Base-by-base conservation (phyloP, 805 yeast genomes). In the Alloascoidea hylecoeti region DNA sequence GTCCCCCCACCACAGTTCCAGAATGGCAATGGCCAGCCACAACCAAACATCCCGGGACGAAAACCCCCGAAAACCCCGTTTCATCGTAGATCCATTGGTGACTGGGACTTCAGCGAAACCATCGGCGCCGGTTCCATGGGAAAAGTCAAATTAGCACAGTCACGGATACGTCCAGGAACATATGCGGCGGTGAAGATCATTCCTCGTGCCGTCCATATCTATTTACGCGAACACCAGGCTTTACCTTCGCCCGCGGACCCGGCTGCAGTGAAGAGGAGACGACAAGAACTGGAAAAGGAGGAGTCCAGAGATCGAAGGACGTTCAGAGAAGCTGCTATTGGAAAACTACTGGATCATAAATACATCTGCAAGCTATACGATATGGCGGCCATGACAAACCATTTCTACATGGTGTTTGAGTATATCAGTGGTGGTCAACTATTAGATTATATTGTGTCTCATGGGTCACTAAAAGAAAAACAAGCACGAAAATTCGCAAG, bases 51-150 rank as follows among this genome's bases (percentile, higher is more conserved):
- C n/a, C n/a, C n/a, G n/a, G 28, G 13, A 33, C 34, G 13, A 18
- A 27, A 35, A 27, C 30, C 18, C 4, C 6, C 4, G 18, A 12
- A 17, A 36, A 13, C 34, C 27, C 5, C 70, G 47, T 81, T 82
- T 48, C 89, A 86, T 55, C 73, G 97, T 45, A 80, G 79, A 42
- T 70, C 95, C 3, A 79, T 89, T 39, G 98, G 97, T 12, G 96
- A 92, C 46, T 89, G 98, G 98, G 94, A 84, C 48, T 88, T 89
- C 49, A 69, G 83, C 41, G 85, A 85, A 57, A 86, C 96, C 2
- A 82, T 92, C 35, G 99, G 99, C 34, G 95, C 97, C 2, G 98
- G 99, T 2, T 85, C 96, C 0, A 92, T 92, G 98, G 99, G 99
- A 42, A 94, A 89, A 56, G 99, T 92, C 37, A 92, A 92, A 60